Evolutionary conservation across 176 grass and related monocot species (phyloP).

Genomic region (Oryza coarctata): DNA sequence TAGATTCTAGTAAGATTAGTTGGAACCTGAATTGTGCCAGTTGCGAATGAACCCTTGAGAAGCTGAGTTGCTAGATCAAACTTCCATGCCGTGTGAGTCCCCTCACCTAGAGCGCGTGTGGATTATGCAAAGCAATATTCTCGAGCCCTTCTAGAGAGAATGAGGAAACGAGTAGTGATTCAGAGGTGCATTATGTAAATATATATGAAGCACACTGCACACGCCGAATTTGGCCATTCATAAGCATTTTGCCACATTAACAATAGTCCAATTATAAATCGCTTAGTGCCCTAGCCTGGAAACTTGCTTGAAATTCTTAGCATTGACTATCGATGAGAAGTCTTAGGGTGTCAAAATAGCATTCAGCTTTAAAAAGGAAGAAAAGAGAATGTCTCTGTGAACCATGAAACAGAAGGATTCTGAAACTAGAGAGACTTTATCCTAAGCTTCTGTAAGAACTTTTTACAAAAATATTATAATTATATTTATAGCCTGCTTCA

Average conservation of each 20-base stretch:
- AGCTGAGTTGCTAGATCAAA: background rate
- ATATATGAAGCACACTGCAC: background rate
- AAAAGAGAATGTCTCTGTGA: background rate
- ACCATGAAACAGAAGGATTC: background rate
- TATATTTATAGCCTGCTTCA: no score
- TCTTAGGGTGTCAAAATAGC: background rate
- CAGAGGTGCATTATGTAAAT: background rate
- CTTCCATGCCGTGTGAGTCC: background rate
- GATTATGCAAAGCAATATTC: background rate
- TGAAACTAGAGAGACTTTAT: background rate
- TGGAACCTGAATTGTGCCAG: background rate
- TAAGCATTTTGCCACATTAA: background rate
- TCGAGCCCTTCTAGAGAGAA: background rate
- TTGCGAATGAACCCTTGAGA: background rate
- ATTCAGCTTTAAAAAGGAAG: background rate
- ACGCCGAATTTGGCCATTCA: background rate
- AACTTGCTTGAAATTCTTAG: background rate
- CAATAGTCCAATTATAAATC: background rate
- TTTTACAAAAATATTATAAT: background rate
- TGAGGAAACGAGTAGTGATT: background rate
- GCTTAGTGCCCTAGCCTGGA: background rate
- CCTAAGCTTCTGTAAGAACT: background rate
- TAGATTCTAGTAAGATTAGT: background rate
- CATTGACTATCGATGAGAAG: background rate
- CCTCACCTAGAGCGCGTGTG: background rate